Base-by-base conservation (phyloP, 495 filamentous ascomycete genomes). In the Penicillium ochrochloron region DNA sequence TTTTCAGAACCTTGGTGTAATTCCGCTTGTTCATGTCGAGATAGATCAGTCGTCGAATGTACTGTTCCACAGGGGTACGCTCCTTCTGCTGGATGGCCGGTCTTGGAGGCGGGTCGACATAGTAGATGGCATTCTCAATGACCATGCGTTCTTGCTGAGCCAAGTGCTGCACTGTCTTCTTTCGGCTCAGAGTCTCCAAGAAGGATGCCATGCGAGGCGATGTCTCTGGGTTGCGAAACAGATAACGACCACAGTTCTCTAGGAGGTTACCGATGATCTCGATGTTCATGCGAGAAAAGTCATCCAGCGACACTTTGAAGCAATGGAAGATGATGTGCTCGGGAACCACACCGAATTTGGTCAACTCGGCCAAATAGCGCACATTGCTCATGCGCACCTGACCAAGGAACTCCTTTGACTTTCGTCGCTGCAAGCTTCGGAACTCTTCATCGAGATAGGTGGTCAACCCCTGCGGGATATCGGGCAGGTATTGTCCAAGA, bases 321-420 rank as follows among this genome's bases (percentile, higher is more conserved):
- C 94, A 98, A 69, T 99, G 96, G 77, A 99, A 99, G 61, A 98
- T 95, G 66, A 98, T 94, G 74, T 99, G 95, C 76, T 99, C 94
- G 10, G 95, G 96, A 23, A 99, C 94, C 31, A 98, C 92, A 44
- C 95, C 94, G 72, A 98, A 99, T 70, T 99, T 99, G 55, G 95
- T 97, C 72, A 99, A 78, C 75, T 99, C 95, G 10, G 95, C 95
- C 58, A 99, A 86, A 70, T 99, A 99, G 8, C 95, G 92, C 57
- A 97, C 92, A 76, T 99, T 99, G 76, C 90, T 87, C 68, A 94
- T 91, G 52, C 95, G 90, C 51, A 97, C 93, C 75, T 97, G 94
- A 1, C 93, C 94, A 9, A 99, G 80, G 67, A 96, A 96, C 66
- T 99, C 95, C 77, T 99, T 99, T 44, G 94, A 91, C 75, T 99